A percentile compares a stretch with the other conserved stretches of the same genome.
Conservation (phyloP, 768 basidiomycete genomes). For the Mycena indigotica region DNA sequence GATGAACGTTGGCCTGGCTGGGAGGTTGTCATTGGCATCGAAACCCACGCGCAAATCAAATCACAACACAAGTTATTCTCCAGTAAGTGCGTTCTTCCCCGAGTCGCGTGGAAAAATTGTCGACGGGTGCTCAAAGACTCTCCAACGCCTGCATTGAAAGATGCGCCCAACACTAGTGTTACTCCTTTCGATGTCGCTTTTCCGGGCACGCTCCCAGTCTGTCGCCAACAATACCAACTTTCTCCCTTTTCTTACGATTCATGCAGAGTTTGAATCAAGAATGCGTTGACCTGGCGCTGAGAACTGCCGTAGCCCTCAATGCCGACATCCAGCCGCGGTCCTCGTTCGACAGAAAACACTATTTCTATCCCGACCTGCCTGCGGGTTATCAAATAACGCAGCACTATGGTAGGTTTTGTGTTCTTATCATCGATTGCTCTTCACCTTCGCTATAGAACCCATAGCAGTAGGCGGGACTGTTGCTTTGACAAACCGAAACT, state of each 20-base stretch:
- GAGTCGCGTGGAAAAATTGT: too few species aligned
- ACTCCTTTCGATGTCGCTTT: constrained; percentile 85
- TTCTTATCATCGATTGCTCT: neutral
- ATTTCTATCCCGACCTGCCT: constrained; percentile 95
- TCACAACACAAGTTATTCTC: constrained; percentile 90
- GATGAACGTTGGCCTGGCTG: constrained; percentile 78
- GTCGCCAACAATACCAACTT: constrained; percentile 28
- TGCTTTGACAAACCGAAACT: constrained; percentile 39
- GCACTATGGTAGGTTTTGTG: constrained; percentile 67
- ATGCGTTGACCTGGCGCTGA: constrained; percentile 78
- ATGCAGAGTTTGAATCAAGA: constrained; percentile 59
- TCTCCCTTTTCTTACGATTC: constrained; percentile 9
- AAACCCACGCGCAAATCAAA: constrained; percentile 94
- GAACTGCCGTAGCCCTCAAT: constrained; percentile 78
- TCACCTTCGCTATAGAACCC: constrained; percentile 55
- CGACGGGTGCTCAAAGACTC: constrained; percentile 33
- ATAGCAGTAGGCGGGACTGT: constrained; percentile 72
- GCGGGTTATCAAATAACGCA: constrained; percentile 97
- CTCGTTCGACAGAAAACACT: constrained; percentile 95
- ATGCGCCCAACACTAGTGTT: constrained; percentile 72
- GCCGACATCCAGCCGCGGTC: constrained; percentile 67
- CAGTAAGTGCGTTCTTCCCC: constrained; percentile 31
- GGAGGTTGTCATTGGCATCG: constrained; percentile 90
- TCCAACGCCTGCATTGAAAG: constrained; percentile 42
- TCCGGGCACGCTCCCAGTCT: constrained; percentile 89